Evolutionary conservation across 768 basidiomycete genomes (phyloP), one percentile per base, ranked within the genome.

Genomic region (Pholiota microspora): DNA sequence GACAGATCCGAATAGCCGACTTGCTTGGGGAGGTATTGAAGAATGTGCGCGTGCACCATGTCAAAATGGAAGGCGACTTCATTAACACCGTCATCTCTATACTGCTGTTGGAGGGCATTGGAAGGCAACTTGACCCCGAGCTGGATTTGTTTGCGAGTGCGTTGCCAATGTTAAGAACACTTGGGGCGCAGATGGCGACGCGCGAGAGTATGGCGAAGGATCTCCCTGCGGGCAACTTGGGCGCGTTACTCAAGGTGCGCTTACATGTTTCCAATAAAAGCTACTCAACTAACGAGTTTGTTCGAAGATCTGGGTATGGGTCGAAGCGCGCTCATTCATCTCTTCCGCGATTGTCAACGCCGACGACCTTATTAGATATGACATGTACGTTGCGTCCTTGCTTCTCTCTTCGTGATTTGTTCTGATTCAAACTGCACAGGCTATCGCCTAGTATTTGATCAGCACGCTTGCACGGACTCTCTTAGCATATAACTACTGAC

Each of bases 1-100:
- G 92, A n/a, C 87, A 93, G 69, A 93, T 99, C 73, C 93, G 91
- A 69, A 97, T 99, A 52, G 88, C 91, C 25, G 95, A 98, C 68
- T 84, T 99, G 57, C 74, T 98, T 27, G 89, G 83, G 3, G 90
- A 96, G 58, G 97, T 98, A 7, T 74, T 99, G 46, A 86, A 75
- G 62, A 84, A 86, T 29, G 95, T 99, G 3, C 77, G 94, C 54
- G 78, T 82, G 60, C 95, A 98, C 69, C 96, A 97, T 66, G 97
- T 98, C 59, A 98, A 93, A 76, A 91, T 99, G 86, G 96, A 99
- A 73, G 94, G 88, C 12, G 97, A 98, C 69, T 99, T 99, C 67
- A 86, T 98, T 66, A 99, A 99, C 71, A 98, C 97, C 0, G 94
- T 99, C 56, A 89, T 99, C 55, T 92, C 91, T 8, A 93, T 98